These are phyloP conservation scores for Botrytis sinoallii DNA, from an alignment of 2,329 filamentous ascomycete species.

Conservation along the genomic window DNA sequence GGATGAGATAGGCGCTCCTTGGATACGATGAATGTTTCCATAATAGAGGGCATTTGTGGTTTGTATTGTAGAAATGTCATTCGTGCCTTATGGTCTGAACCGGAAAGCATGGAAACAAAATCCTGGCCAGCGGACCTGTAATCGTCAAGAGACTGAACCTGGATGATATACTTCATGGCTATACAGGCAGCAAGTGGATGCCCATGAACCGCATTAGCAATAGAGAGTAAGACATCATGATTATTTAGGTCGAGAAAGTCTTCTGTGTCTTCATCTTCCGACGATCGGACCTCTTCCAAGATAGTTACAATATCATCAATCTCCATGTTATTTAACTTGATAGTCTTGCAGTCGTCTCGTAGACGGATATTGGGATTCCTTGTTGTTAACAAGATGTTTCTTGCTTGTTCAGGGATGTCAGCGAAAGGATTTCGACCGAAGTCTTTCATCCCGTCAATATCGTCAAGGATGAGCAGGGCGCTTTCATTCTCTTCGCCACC, in stretches of 20 bases:
- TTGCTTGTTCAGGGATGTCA: not conserved
- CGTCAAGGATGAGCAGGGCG: constrained; percentile 1
- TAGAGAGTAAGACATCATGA: not conserved
- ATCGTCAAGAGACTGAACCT: not conserved
- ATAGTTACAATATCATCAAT: not conserved
- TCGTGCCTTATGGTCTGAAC: not conserved
- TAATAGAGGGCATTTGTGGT: not conserved
- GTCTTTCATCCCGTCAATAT: not conserved
- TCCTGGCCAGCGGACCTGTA: not conserved
- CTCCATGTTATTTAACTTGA: not conserved
- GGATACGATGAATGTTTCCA: constrained; percentile 10
- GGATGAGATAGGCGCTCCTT: not conserved
- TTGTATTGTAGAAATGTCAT: not conserved
- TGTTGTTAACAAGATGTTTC: not conserved
- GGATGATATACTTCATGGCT: constrained; percentile 12
- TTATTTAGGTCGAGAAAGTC: not conserved
- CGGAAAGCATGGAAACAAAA: constrained; percentile 4
- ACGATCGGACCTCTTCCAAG: not conserved
- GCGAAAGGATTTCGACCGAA: too few relatives aligned
- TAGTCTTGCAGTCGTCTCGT: not conserved
- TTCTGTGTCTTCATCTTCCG: not conserved
- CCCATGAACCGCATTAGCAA: not conserved
- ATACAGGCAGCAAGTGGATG: constrained; percentile 1
- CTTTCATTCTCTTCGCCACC: not conserved
- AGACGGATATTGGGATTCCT: not conserved